A percentile compares a stretch with the other conserved stretches of the same genome.
Conservation (phyloP, 106 monocot genomes). For the Amphibolis antarctica region DNA sequence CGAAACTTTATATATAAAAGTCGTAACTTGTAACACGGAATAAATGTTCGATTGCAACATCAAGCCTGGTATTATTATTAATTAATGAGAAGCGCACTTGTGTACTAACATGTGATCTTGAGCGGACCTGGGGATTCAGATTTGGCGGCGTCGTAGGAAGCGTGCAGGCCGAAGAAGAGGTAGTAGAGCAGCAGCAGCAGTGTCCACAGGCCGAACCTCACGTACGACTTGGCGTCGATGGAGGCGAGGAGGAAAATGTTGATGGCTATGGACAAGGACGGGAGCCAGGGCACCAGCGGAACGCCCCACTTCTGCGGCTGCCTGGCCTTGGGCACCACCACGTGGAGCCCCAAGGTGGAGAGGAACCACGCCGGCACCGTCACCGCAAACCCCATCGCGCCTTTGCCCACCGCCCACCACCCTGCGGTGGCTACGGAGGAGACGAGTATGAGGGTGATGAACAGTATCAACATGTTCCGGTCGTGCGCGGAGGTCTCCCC, state of each 20-base stretch:
- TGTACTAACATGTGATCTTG: no score
- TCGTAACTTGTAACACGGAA: no score
- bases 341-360: constrained; percentile 25
- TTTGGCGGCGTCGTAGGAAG: no score
- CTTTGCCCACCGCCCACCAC: constrained; percentile 27
- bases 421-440: constrained; percentile 37
- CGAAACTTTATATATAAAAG: no score
- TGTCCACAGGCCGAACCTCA: neutral
- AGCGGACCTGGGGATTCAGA: no score
- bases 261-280: constrained; percentile 54
- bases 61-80: no score
- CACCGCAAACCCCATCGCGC: constrained; percentile 35
- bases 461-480: constrained; percentile 29
- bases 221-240: constrained; percentile 55
- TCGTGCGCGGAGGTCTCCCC: constrained; percentile 35
- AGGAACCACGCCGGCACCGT: constrained; percentile 43
- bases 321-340: constrained; percentile 49
- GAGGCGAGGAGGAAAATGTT: constrained; percentile 69
- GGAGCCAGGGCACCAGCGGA: constrained; percentile 78
- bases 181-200: no score
- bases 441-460: constrained; percentile 27
- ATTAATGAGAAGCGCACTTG: no score
- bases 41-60: no score
- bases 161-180: no score
- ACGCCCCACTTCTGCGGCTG: constrained; percentile 56